Percentiles rank a stretch among this genome's conserved stretches.
Conservation (phyloP, 2,329 filamentous ascomycete genomes). For the Falciphora oryzae region DNA sequence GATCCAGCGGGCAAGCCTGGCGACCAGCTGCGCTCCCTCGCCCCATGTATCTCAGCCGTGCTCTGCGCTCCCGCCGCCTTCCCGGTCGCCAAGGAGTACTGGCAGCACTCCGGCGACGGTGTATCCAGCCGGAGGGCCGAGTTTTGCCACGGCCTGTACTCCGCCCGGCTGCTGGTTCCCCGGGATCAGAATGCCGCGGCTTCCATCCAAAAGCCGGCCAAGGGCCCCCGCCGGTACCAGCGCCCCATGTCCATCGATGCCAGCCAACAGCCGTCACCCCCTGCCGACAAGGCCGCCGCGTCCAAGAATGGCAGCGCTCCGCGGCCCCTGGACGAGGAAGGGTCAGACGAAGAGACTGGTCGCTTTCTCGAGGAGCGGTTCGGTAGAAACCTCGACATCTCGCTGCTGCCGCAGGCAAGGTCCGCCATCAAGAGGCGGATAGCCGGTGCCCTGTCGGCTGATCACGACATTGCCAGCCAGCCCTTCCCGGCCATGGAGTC, state of each 20-base stretch:
- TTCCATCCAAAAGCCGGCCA: conserved; percentile 37
- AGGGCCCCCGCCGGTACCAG: conserved; percentile 79
- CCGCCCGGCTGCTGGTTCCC: conserved; percentile 53
- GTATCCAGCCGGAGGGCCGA: conserved; percentile 87
- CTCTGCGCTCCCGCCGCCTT: conserved; percentile 64
- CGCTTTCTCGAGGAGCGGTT: conserved; percentile 92
- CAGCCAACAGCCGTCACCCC: conserved; percentile 14
- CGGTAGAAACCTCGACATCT: conserved; percentile 80
- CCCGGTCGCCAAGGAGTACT: conserved; percentile 81
- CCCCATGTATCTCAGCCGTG: conserved; percentile 61
- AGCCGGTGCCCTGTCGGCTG: conserved; percentile 72
- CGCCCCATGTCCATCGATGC: conserved; percentile 41
- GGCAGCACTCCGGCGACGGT: conserved; percentile 94
- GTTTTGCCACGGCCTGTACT: conserved; percentile 73
- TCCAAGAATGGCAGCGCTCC: background rate
- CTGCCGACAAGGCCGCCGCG: conserved; percentile 8
- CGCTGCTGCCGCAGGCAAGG: conserved; percentile 74
- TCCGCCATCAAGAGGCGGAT: conserved; percentile 82
- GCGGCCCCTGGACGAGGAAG: conserved; percentile 1
- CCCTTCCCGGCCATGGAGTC: conserved; percentile 34
- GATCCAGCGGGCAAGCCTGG: conserved; percentile 47
- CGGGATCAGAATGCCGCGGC: background rate
- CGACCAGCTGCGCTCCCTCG: conserved; percentile 46
- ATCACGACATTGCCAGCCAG: conserved; percentile 52
- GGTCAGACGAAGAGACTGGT: conserved; percentile 54